Evolutionary conservation across 371 early-diverging fungal species (phyloP).

Genomic region (Ecytonucleospora hepatopenaei): DNA sequence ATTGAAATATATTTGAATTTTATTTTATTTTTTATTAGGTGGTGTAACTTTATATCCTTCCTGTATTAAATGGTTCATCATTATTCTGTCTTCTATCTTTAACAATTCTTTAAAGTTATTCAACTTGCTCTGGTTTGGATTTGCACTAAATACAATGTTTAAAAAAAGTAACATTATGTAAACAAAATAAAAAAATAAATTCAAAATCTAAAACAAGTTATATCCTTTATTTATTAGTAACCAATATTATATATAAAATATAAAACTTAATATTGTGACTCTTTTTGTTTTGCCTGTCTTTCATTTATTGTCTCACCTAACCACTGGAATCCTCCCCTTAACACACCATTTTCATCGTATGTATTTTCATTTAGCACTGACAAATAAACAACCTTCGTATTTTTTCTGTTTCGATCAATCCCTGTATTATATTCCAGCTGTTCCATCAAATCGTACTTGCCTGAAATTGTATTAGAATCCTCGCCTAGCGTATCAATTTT

Average conservation of each 20-base stretch:
- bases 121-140: not conserved
- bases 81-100: constrained; percentile 23
- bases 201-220: not conserved
- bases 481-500: constrained; percentile 53
- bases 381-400: constrained; percentile 39
- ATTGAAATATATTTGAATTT: not conserved
- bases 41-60: constrained; percentile 22
- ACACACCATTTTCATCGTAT: constrained; percentile 21
- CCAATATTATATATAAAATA: not conserved
- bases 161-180: not conserved
- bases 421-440: constrained; percentile 32
- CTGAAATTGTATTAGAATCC: constrained; percentile 19
- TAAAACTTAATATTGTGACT: not conserved
- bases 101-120: constrained; percentile 13
- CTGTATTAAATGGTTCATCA: constrained; percentile 17
- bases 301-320: constrained; percentile 35
- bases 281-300: not conserved
- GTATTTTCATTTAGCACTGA: constrained; percentile 49
- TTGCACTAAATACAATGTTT: not conserved
- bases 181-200: not conserved
- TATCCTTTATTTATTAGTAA: not conserved
- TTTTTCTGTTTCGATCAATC: constrained; percentile 24
- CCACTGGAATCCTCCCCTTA: constrained; percentile 51
- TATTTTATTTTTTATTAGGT: no score
- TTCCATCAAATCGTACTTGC: constrained; percentile 35